These are phyloP conservation scores for Penicillium corylophilum DNA, from an alignment of 2,329 filamentous ascomycete genomes.

Conservation along the genomic window DNA sequence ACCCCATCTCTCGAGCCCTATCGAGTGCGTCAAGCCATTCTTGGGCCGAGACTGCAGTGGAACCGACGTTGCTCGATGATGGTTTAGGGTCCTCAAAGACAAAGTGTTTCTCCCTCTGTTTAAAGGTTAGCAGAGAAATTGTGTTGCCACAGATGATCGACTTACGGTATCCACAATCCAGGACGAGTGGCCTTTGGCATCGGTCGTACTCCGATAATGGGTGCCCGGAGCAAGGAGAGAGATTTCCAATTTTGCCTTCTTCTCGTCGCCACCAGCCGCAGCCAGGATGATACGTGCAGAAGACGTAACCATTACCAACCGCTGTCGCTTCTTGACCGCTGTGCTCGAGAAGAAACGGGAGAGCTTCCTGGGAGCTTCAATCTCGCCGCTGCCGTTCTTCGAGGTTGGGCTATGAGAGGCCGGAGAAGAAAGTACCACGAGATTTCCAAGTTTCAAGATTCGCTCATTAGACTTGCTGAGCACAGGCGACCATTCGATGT, in stretches of 20 bases:
- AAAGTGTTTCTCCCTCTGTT: conserved; percentile 80
- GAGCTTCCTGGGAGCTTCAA: conserved; percentile 76
- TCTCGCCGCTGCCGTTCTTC: conserved; percentile 63
- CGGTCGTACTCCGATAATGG: conserved; percentile 74
- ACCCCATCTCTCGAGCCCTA: conserved; percentile 78
- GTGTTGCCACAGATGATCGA: conserved; percentile 21
- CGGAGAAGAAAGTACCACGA: conserved; percentile 78
- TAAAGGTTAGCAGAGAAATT: conserved; percentile 29
- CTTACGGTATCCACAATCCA: conserved; percentile 95
- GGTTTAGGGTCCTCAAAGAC: conserved; percentile 92
- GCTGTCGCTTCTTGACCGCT: conserved; percentile 86
- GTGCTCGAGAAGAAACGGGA: conserved; percentile 90
- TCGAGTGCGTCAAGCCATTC: conserved; percentile 93
- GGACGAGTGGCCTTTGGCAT: conserved; percentile 80
- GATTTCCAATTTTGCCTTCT: conserved; percentile 89
- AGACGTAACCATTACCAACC: conserved; percentile 92
- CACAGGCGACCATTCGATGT: conserved; percentile 98
- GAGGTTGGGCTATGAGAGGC: conserved; percentile 71
- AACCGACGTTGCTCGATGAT: conserved; percentile 61
- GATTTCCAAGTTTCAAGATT: conserved; percentile 89
- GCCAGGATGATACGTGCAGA: conserved; percentile 86
- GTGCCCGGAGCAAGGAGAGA: conserved; percentile 75
- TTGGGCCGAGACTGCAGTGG: conserved; percentile 68
- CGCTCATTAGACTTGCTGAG: conserved; percentile 87
- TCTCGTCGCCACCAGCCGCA: conserved; percentile 89